phyloP scores from a whole-genome alignment of 2,329 filamentous ascomycete species.

The Pseudogymnoascus sp. region DNA sequence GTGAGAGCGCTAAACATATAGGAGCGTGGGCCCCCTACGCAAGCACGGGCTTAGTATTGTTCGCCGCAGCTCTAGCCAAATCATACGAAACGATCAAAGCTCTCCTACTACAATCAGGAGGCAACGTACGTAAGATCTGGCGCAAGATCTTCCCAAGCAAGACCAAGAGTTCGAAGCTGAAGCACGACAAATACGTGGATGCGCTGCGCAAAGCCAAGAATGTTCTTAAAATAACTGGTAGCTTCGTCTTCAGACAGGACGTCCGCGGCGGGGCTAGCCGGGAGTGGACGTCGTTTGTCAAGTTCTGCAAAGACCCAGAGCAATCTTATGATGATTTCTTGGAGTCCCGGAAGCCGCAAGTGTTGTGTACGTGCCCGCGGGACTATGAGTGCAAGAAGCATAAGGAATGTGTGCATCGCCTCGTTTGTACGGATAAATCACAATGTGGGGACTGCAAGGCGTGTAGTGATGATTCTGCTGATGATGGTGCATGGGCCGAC shows the following conservation, averaged over 20 bases:
- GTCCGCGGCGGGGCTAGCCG: background rate
- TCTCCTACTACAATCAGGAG: background rate
- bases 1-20: background rate
- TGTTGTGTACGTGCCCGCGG: background rate
- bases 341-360: background rate
- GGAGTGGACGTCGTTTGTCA: background rate
- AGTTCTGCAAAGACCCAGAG: background rate
- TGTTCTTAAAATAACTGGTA: background rate
- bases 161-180: background rate
- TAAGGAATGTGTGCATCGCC: background rate
- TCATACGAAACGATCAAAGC: background rate
- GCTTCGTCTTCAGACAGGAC: background rate
- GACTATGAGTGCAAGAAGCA: conserved; percentile 1
- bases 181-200: background rate
- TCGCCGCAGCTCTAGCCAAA: background rate
- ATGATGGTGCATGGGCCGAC: background rate
- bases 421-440: background rate
- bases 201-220: background rate
- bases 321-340: background rate
- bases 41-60: background rate
- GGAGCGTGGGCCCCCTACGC: background rate
- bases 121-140: background rate
- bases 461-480: background rate
- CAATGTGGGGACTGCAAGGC: background rate
- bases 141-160: background rate